Base-by-base conservation (phyloP, 2,329 filamentous ascomycete genomes). In the Xylariaceae sp. region DNA sequence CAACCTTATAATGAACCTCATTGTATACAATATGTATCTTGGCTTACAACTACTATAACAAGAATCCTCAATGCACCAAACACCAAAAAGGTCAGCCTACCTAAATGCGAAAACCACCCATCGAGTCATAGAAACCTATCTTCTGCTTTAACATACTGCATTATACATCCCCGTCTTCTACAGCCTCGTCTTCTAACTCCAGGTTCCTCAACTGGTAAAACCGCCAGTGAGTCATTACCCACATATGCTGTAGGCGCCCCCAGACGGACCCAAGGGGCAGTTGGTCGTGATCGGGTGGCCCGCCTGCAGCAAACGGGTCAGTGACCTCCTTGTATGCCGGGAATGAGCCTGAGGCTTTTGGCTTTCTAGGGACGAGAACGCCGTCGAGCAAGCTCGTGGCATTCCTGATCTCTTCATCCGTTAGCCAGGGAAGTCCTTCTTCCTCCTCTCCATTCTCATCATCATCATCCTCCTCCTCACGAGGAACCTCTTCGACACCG, bases 131-230 rank as follows among this genome's bases (percentile, higher is more conserved):
- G n/a, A n/a, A n/a, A n/a, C n/a, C n/a, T n/a, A n/a, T n/a, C n/a
- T n/a, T n/a, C n/a, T n/a, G n/a, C n/a, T n/a, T n/a, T n/a, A n/a
- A n/a, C n/a, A n/a, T n/a, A n/a, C n/a, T n/a, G n/a, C n/a, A n/a
- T n/a, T n/a, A n/a, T n/a, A n/a, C n/a, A n/a, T n/a, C n/a, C n/a
- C n/a, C n/a, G n/a, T n/a, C n/a, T n/a, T n/a, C n/a, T n/a, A n/a
- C n/a, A n/a, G n/a, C n/a, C n/a, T n/a, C n/a, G n/a, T n/a, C n/a
- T n/a, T n/a, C n/a, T n/a, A 26, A 26, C 26, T 49, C 45, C 28
- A 56, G 36, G 19, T 55, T 34, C 28, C n/a, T 34, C 7, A 55
- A 33, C 23, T 56, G 45, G 26, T 56, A 39, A 14, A 56, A 28
- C 8, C 31, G 16, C 53, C 40, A 50, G 39, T 17, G 39, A 12